Evolutionary conservation across 1,284 basidiomycete genomes (phyloP), one percentile per base, ranked within the genome.

Genomic region (Moniliella sp.): DNA sequence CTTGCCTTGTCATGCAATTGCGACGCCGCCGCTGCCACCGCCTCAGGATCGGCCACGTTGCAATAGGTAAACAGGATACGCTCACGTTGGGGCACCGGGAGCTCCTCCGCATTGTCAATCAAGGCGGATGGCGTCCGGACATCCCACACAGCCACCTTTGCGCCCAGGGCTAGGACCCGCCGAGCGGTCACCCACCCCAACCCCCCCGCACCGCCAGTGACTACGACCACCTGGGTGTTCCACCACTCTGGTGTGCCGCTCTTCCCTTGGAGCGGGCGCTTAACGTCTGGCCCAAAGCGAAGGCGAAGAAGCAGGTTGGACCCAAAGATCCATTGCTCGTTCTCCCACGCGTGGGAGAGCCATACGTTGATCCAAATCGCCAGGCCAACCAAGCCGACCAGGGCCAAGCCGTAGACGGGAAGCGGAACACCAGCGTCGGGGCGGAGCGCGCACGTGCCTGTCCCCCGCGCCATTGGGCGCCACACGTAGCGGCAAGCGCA

Each of bases 41-140:
- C 72, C 33, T 76, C 72, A 69, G 73, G 77, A 39, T 79, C 74
- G 0, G 80, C 77, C n/a, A 91, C 73, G 54, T 93, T 81, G 46
- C 83, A 88, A 50, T 76, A n/a, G n/a, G 70, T 57, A 79, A 81
- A 62, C 74, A 86, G 1, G 66, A 37, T 15, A 48, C 63, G 50
- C 80, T 74, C 40, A 78, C 68, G 44, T 79, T 78, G 58, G 78
- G 75, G 4, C 75, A 74, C 17, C 69, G 64, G 34, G 77, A n/a
- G 15, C 23, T 74, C 25, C 75, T 73, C 25, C 75, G 71, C 40
- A 80, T 63, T 5, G 8, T 1, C 2, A 2, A 2, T 18, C 3
- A 7, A 30, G 5, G 7, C 28, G 7, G 16, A 18, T 4, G 15
- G 13, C 28, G 3, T 18, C 5, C 9, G 17, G 16, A 39, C 28